Evolutionary conservation across 2,329 filamentous ascomycete species (phyloP).

Genomic region (Fusarium multiceps): DNA sequence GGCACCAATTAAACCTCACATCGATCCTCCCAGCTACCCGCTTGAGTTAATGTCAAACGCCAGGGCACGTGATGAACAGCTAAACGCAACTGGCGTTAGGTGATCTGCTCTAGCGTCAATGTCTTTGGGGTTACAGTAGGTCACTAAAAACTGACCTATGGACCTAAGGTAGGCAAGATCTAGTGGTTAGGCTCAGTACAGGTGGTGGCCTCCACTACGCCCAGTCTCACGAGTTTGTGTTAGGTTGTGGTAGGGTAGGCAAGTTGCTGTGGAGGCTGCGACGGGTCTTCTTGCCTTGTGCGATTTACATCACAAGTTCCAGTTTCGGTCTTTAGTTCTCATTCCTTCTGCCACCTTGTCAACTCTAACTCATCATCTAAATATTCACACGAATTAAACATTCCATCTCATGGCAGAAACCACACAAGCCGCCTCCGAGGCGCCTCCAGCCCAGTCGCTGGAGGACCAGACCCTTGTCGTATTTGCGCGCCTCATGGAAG

Average conservation of each 20-base stretch:
- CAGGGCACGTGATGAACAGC: constrained; percentile 40
- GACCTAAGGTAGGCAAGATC: not conserved
- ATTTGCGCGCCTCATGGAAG: constrained; percentile 90
- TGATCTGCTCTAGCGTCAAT: constrained; percentile 1
- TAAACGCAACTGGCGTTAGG: not conserved
- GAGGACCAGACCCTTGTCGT: constrained; percentile 79
- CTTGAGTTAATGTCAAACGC: constrained; percentile 26
- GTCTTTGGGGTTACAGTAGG: constrained; percentile 9
- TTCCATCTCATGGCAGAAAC: constrained; percentile 49
- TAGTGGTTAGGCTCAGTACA: constrained; percentile 2
- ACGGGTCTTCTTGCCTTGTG: constrained; percentile 34
- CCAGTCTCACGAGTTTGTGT: constrained; percentile 32
- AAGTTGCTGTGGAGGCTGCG: constrained; percentile 22
- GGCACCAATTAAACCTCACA: constrained; percentile 18
- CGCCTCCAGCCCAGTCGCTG: constrained; percentile 53
- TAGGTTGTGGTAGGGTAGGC: constrained; percentile 21
- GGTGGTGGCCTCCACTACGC: constrained; percentile 3
- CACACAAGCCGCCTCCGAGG: constrained; percentile 48
- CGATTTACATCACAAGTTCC: constrained; percentile 40
- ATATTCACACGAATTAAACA: not conserved
- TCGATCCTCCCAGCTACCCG: constrained; percentile 4
- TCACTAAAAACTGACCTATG: constrained; percentile 24
- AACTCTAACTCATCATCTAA: not conserved
- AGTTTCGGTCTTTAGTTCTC: constrained; percentile 24
- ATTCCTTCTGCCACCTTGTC: constrained; percentile 3